These are phyloP conservation scores for Paxillus ammoniavirescens DNA, from an alignment of 768 basidiomycete genomes.

Conservation along the genomic window DNA sequence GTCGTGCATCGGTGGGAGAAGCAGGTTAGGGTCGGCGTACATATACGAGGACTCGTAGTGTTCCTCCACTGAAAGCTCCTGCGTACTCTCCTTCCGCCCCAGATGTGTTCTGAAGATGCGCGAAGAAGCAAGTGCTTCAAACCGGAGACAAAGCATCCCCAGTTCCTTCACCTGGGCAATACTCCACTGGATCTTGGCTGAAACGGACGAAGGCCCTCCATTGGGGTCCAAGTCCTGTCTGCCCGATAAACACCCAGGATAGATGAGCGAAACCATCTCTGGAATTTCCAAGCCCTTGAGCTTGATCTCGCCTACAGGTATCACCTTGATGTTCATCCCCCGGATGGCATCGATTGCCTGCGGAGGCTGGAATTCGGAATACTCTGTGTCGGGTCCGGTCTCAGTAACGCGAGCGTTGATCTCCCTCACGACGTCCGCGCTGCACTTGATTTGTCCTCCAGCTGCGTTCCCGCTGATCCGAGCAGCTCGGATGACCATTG, in stretches of 20 bases:
- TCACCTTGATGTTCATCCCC: conserved; percentile 64
- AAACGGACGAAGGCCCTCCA: conserved; percentile 14
- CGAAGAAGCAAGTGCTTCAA: conserved; percentile 71
- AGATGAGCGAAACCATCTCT: conserved; percentile 82
- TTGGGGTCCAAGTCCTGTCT: conserved; percentile 58
- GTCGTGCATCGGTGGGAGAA: conserved; percentile 69
- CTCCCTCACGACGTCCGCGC: conserved; percentile 83
- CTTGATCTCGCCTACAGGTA: conserved; percentile 84
- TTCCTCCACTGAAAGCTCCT: conserved; percentile 22
- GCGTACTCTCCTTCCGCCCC: conserved; percentile 33
- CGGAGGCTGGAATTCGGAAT: conserved; percentile 53
- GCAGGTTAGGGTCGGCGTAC: conserved; percentile 57
- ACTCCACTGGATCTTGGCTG: conserved; percentile 57
- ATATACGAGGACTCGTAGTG: conserved; percentile 37
- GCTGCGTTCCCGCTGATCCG: conserved; percentile 79
- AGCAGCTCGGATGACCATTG: conserved; percentile 92
- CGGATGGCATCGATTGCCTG: conserved; percentile 75
- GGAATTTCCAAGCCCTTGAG: conserved; percentile 94
- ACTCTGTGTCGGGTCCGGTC: conserved; percentile 55
- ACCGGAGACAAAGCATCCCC: conserved; percentile 68
- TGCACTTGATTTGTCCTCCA: conserved; percentile 94
- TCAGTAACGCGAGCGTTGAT: conserved; percentile 61
- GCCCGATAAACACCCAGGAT: conserved; percentile 69
- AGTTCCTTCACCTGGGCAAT: conserved; percentile 75
- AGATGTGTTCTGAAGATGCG: conserved; percentile 54